phyloP scores from a whole-genome alignment of 2,329 filamentous ascomycete species.

The Apiospora hydei region DNA sequence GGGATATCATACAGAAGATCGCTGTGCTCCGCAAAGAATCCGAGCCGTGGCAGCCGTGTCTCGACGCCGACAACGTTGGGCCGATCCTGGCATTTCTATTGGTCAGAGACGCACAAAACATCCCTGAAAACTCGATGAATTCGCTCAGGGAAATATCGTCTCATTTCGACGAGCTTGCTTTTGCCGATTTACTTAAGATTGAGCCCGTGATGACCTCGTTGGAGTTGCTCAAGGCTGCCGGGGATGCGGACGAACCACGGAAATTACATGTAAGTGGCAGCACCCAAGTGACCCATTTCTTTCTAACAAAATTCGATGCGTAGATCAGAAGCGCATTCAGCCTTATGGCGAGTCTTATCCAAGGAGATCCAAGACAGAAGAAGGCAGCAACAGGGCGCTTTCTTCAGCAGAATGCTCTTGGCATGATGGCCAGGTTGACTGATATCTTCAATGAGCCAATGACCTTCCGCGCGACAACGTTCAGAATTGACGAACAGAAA shows the following conservation, averaged over 20 bases:
- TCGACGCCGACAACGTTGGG: slow-evolving; percentile 64
- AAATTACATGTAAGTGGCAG: slow-evolving; percentile 61
- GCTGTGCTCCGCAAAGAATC: slow-evolving; percentile 77
- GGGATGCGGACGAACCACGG: slow-evolving; percentile 67
- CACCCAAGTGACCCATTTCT: neutral
- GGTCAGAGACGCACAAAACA: slow-evolving; percentile 61
- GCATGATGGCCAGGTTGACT: slow-evolving; percentile 84
- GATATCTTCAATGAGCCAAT: slow-evolving; percentile 76
- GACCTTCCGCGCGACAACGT: slow-evolving; percentile 50
- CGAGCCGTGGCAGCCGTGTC: slow-evolving; percentile 63
- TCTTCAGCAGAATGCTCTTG: slow-evolving; percentile 83
- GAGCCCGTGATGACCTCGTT: slow-evolving; percentile 80
- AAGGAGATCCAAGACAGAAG: slow-evolving; percentile 50
- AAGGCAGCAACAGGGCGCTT: slow-evolving; percentile 74
- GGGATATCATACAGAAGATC: slow-evolving; percentile 81
- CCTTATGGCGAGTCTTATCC: slow-evolving; percentile 52
- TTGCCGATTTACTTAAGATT: slow-evolving; percentile 74
- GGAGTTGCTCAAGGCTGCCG: slow-evolving; percentile 82
- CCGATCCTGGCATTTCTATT: slow-evolving; percentile 66
- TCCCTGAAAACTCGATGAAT: slow-evolving; percentile 72
- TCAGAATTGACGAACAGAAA: slow-evolving; percentile 71
- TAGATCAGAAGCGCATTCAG: slow-evolving; percentile 58
- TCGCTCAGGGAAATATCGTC: slow-evolving; percentile 73
- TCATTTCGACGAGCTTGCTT: slow-evolving; percentile 70
- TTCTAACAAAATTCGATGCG: neutral